Base-by-base conservation (phyloP, 495 filamentous ascomycete species). In the Xylaria curta region DNA sequence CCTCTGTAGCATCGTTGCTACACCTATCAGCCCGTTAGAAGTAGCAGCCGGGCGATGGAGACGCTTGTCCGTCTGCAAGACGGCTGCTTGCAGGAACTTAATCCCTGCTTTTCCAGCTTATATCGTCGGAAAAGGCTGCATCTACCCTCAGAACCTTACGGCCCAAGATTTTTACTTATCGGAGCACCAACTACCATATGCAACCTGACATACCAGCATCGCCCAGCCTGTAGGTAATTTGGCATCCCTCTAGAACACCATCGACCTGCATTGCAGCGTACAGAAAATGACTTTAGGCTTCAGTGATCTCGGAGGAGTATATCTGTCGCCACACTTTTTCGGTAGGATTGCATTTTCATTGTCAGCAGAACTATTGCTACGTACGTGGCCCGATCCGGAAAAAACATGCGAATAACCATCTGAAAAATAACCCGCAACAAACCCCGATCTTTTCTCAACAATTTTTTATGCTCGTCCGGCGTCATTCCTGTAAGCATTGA, bases 61-160 rank as follows among this genome's bases (percentile, higher is more conserved):
- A 59, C 49, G 62, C 66, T 24, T 26, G 66, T 56, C 65, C 19
- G 33, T 10, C 68, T 70, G 68, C 61, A 71, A 49, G 61, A 21
- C 60, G 54, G 61, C 69, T 53, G 60, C 38, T 59, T 71, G 61
- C 69, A 71, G 61, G 42, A 47, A 60, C 36, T 38, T 54, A 12
- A 66, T 71, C 69, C 69, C 69, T 65, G 69, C 31, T 71, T 24
- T 33, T 56, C 40, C 60, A 42, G 31, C 61, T 46, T 58, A 26
- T 66, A 24, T 66, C 44, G 69, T 66, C 69, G 62, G 69, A 38
- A 71, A 65, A 66, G 69, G 62, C 69, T 71, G 60, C 61, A 58
- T 65, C 62, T 71, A 66, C 62, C 47, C 62, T 71, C 33, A 59
- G 36, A 65, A 28, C 21, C 58, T 64, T 56, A 47, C 61, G 44